These are phyloP conservation scores for Phytophthora quininea DNA, from an alignment of 352 stramenopile genomes.

Conservation along the genomic window DNA sequence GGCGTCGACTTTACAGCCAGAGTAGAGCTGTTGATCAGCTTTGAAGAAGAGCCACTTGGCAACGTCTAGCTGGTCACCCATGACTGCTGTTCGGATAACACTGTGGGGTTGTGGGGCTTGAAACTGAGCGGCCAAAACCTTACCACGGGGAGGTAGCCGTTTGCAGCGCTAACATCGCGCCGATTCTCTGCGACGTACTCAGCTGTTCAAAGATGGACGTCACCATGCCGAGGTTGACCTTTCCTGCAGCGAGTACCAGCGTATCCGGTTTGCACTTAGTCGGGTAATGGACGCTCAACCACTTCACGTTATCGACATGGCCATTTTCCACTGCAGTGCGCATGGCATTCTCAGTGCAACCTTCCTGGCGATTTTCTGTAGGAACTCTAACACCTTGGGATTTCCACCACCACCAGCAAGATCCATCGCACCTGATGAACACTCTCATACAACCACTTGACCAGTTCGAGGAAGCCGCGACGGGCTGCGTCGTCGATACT, in stretches of 20 bases:
- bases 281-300: background rate
- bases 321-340: background rate
- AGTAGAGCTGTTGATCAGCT: background rate
- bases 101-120: too few relatives aligned
- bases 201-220: background rate
- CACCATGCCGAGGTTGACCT: background rate
- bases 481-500: background rate
- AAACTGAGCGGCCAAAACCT: background rate
- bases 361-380: background rate
- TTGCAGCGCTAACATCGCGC: too few relatives aligned
- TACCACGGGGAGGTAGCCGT: background rate
- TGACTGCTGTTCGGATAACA: background rate
- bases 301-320: background rate
- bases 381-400: background rate
- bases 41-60: background rate
- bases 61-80: background rate
- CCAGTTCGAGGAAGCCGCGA: background rate
- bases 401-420: background rate
- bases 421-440: background rate
- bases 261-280: background rate
- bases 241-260: background rate
- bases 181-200: too few relatives aligned
- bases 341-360: background rate
- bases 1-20: background rate
- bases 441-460: conserved; percentile 1